These are phyloP conservation scores for Lathyrus oleraceus DNA, from an alignment of 306 rosid genomes.

Conservation along the genomic window DNA sequence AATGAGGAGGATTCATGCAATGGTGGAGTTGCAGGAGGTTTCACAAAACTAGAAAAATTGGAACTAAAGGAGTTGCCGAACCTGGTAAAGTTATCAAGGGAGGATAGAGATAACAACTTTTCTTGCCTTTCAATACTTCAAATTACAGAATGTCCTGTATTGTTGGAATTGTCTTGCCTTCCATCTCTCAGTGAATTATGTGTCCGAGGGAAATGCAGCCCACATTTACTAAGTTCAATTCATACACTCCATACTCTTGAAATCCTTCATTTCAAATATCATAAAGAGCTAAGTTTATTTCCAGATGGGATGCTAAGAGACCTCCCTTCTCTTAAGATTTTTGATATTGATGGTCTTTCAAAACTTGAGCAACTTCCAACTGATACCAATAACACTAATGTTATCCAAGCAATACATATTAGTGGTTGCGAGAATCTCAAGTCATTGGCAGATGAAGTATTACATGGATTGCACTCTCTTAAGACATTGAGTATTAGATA, in stretches of 20 bases:
- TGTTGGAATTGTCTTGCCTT: constrained; percentile 25
- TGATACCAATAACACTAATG: background rate
- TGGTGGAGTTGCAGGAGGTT: constrained; percentile 7
- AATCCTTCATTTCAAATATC: background rate
- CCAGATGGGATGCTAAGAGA: constrained; percentile 26
- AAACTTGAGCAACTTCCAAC: constrained; percentile 22
- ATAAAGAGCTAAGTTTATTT: background rate
- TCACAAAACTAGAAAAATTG: background rate
- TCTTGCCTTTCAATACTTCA: background rate
- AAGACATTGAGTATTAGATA: background rate
- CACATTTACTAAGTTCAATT: constrained; percentile 5
- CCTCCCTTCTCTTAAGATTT: constrained; percentile 5
- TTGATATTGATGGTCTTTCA: background rate
- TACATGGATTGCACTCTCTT: constrained; percentile 6
- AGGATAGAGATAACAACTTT: constrained; percentile 24
- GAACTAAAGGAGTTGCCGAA: background rate
- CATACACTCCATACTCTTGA: background rate
- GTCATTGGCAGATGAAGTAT: background rate
- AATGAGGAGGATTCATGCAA: background rate
- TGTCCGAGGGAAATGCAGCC: background rate
- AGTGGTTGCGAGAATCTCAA: background rate
- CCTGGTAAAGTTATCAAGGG: constrained; percentile 18
- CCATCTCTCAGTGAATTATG: background rate
- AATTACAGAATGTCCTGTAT: constrained; percentile 9
- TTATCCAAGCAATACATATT: background rate